phyloP scores from a whole-genome alignment of 345 rosid genomes.

The Reutealis trisperma region DNA sequence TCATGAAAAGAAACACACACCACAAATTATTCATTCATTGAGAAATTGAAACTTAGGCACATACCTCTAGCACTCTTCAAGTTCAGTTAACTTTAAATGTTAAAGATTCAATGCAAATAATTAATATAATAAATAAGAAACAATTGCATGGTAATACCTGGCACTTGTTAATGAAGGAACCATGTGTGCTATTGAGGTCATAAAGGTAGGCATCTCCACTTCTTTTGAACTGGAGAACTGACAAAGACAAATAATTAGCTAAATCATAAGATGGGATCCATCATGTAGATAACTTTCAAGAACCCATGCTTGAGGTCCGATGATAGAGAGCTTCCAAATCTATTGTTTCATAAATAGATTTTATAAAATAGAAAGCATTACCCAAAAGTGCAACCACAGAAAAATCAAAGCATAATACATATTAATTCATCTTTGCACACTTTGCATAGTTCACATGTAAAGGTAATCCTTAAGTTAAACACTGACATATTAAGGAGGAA shows the following conservation, averaged over 20 bases:
- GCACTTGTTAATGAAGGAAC: slow-evolving; percentile 70
- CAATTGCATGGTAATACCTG: slow-evolving; percentile 48
- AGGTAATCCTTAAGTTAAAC: background rate
- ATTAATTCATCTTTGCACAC: background rate
- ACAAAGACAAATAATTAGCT: slow-evolving; percentile 19
- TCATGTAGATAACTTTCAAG: background rate
- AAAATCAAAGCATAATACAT: background rate
- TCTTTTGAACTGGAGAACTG: slow-evolving; percentile 87
- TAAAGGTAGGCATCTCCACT: slow-evolving; percentile 78
- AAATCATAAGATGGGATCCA: background rate
- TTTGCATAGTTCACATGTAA: background rate
- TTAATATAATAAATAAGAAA: background rate
- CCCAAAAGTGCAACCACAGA: background rate
- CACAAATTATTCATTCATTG: background rate
- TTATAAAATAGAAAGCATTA: background rate
- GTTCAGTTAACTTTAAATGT: too few relatives aligned
- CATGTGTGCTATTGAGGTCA: slow-evolving; percentile 88
- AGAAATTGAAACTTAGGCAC: background rate
- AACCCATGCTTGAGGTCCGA: background rate
- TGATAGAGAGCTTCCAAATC: background rate
- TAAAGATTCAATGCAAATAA: background rate
- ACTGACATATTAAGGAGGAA: background rate
- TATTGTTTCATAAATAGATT: background rate
- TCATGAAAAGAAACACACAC: background rate
- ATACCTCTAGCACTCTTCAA: background rate